phyloP scores from a whole-genome alignment of 805 yeast species.

The Cephaloascus albidus region DNA sequence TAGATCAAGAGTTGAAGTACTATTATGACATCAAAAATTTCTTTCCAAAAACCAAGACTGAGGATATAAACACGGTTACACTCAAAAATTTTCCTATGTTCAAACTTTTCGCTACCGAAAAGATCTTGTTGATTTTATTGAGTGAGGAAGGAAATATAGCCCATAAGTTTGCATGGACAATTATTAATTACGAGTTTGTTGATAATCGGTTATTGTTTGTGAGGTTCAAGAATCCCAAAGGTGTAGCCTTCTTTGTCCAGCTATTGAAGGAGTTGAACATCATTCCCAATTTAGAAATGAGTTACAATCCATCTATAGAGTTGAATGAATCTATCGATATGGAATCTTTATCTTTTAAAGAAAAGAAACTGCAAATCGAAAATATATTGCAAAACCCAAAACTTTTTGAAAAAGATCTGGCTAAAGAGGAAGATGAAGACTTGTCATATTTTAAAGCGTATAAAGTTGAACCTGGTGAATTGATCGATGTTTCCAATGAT shows the following conservation, averaged over 20 bases:
- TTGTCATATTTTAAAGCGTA: constrained; percentile 17
- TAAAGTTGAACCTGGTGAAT: constrained; percentile 46
- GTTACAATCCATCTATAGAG: neutral
- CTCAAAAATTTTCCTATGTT: constrained; percentile 24
- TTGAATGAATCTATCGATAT: constrained; percentile 1
- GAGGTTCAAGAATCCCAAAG: constrained; percentile 12
- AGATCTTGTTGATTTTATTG: constrained; percentile 14
- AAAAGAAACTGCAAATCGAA: constrained; percentile 2
- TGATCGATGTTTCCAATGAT: constrained; percentile 47
- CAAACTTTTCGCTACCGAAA: constrained; percentile 18
- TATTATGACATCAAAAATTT: constrained; percentile 18
- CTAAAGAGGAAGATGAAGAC: constrained; percentile 1
- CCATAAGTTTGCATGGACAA: constrained; percentile 21
- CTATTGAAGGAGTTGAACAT: constrained; percentile 1
- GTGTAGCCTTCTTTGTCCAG: constrained; percentile 8
- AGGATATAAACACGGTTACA: constrained; percentile 23
- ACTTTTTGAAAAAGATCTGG: constrained; percentile 1
- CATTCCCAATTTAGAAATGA: constrained; percentile 1
- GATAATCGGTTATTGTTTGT: constrained; percentile 23
- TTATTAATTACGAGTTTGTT: constrained; percentile 18
- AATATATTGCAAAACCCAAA: neutral
- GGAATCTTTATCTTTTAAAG: constrained; percentile 5
- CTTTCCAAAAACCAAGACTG: constrained; percentile 19
- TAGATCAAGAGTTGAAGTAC: constrained; percentile 8
- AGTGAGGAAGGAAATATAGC: constrained; percentile 3